These are phyloP conservation scores for Colletotrichum spaethianum DNA, from an alignment of 2,329 filamentous ascomycete genomes.

Conservation along the genomic window DNA sequence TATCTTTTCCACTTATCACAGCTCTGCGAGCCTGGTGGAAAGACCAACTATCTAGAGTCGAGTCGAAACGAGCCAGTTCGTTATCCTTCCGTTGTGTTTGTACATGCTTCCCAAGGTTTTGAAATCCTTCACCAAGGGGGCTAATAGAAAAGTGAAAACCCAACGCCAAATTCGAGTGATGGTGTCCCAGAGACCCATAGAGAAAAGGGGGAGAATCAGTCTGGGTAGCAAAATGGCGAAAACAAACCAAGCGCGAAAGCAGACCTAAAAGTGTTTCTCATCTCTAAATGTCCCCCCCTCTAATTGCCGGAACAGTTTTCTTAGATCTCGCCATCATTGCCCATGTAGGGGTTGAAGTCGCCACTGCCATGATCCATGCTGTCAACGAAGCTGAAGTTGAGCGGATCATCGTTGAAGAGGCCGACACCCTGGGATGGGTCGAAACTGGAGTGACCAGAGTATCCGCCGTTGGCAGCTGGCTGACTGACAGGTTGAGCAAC, in stretches of 20 bases:
- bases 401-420: slow-evolving; percentile 14
- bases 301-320: background rate
- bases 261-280: background rate
- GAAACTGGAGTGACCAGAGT: slow-evolving; percentile 18
- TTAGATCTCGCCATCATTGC: slow-evolving; percentile 56
- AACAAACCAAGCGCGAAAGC: background rate
- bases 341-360: slow-evolving; percentile 42
- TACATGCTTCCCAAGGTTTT: slow-evolving; percentile 19
- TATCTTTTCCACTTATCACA: slow-evolving; percentile 9
- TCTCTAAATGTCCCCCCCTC: background rate
- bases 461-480: slow-evolving; percentile 1
- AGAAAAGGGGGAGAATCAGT: background rate
- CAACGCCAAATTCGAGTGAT: slow-evolving; percentile 24
- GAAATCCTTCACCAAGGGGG: slow-evolving; percentile 11
- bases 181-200: background rate
- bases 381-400: slow-evolving; percentile 30
- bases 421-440: slow-evolving; percentile 7
- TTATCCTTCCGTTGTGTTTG: slow-evolving; percentile 18
- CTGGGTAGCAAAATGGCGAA: background rate
- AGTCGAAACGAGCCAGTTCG: slow-evolving; percentile 15
- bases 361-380: slow-evolving; percentile 10
- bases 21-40: slow-evolving; percentile 13
- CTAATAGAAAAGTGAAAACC: background rate
- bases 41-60: slow-evolving; percentile 24
- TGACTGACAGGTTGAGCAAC: background rate